Conservation (phyloP, 2,329 filamentous ascomycete species). For the Ceratocystis diversiconidia region DNA sequence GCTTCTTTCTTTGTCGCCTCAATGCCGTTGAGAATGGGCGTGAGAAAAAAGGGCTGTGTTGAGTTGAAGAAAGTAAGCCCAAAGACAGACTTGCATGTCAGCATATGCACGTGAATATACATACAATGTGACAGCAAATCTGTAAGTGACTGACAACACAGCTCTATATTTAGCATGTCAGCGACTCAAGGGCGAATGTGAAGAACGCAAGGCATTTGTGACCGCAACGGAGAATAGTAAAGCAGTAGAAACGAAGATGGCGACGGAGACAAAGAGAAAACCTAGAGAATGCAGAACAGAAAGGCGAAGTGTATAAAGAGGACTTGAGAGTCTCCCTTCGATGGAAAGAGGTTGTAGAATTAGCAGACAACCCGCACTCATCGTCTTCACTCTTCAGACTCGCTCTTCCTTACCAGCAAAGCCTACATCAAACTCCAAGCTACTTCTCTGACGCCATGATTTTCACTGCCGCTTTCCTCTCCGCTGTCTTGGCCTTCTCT, state of each 20-base stretch:
- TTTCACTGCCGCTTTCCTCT: constrained; percentile 25
- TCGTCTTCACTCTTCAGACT: not conserved
- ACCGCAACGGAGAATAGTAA: not conserved
- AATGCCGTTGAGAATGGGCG: not conserved
- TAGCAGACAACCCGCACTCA: not conserved
- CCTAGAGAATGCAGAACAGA: not conserved
- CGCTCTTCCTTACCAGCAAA: constrained; percentile 15
- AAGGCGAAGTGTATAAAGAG: constrained; percentile 2
- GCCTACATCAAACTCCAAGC: constrained; percentile 19
- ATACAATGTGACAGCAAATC: not conserved
- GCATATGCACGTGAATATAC: not conserved
- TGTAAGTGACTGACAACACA: not conserved
- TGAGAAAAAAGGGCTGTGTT: not conserved
- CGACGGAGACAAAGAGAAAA: not conserved
- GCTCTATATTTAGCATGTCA: not conserved
- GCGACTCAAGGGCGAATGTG: not conserved
- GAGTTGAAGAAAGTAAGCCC: not conserved
- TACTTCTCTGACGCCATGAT: constrained; percentile 24
- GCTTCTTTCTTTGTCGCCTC: not conserved
- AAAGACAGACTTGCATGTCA: not conserved
- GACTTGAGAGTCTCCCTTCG: not conserved
- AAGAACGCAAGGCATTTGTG: not conserved
- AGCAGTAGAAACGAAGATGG: not conserved
- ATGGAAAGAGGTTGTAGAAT: not conserved
- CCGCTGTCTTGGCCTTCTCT: constrained; percentile 30